Evolutionary conservation across 257 asterid species (phyloP).

Genomic region (Petunia secreta): DNA sequence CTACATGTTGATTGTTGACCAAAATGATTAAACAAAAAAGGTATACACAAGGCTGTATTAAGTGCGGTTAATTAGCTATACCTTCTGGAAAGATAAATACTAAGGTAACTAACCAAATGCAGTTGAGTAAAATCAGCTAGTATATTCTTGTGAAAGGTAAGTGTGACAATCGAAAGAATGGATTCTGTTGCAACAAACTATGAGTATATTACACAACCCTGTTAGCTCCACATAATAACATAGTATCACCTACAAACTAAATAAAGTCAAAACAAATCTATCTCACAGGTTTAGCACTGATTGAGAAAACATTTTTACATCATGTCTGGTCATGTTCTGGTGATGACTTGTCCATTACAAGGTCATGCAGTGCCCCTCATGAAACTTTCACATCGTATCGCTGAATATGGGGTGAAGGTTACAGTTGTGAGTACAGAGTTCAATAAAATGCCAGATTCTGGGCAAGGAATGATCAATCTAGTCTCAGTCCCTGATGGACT

Average conservation of each 20-base stretch:
- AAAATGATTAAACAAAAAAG: too few species aligned
- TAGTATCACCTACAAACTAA: neutral
- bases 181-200: neutral
- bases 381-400: conserved; percentile 48
- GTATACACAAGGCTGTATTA: too few species aligned
- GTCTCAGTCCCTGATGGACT: conserved; percentile 49
- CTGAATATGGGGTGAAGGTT: conserved; percentile 42
- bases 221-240: too few species aligned
- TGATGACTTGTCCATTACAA: conserved; percentile 51
- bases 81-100: neutral
- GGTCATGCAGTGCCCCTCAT: conserved; percentile 60
- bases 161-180: too few species aligned
- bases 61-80: neutral
- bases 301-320: too few species aligned
- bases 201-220: too few species aligned
- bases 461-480: conserved; percentile 25
- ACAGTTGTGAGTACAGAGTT: conserved; percentile 47
- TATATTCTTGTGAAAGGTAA: neutral
- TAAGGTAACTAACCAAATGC: too few species aligned
- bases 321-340: conserved; percentile 43
- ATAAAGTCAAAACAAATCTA: neutral
- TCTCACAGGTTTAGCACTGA: neutral
- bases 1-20: too few species aligned
- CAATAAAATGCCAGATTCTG: neutral
- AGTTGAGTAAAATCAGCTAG: neutral